Percentiles rank a stretch among this genome's conserved stretches.
These are phyloP conservation scores for Neofusicoccum sp. DNA, from an alignment of 2,329 filamentous ascomycete species.

Conservation along the genomic window DNA sequence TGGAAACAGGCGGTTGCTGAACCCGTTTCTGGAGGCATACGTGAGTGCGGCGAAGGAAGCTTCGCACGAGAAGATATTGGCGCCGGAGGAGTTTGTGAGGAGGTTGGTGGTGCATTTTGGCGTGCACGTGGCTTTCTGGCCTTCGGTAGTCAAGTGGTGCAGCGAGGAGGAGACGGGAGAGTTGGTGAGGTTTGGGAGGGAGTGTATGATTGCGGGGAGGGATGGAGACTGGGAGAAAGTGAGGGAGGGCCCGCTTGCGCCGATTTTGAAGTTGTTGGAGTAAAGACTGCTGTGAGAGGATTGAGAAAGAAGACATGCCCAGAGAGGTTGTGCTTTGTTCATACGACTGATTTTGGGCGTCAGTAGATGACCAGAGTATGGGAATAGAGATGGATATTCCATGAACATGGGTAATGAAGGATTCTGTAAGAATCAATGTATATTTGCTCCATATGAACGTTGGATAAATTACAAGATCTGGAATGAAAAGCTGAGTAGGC, in stretches of 20 bases:
- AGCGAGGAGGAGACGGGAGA: conserved; percentile 26
- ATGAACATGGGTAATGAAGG: too few relatives aligned
- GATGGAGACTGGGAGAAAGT: conserved; percentile 26
- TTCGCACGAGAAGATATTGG: background rate
- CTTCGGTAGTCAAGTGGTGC: conserved; percentile 31
- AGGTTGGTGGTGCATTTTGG: conserved; percentile 36
- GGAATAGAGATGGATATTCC: too few relatives aligned
- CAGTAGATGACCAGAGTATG: too few relatives aligned
- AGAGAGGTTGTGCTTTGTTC: too few relatives aligned
- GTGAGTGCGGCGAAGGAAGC: background rate
- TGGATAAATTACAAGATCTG: too few relatives aligned
- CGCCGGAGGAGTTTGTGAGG: conserved; percentile 24
- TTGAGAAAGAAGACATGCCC: too few relatives aligned
- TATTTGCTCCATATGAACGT: too few relatives aligned
- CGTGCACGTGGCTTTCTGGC: conserved; percentile 37
- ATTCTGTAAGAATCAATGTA: too few relatives aligned
- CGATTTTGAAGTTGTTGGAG: background rate
- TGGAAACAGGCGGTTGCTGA: conserved; percentile 29
- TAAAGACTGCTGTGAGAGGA: background rate
- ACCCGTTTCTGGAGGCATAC: conserved; percentile 28
- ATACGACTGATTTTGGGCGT: too few relatives aligned
- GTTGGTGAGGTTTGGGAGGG: conserved; percentile 23
- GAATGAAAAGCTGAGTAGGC: too few relatives aligned
- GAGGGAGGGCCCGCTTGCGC: conserved; percentile 1
- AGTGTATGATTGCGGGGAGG: conserved; percentile 18